Evolutionary conservation across 352 stramenopile species (phyloP), one percentile per base, ranked within the genome.

Genomic region (Phytopythium montanum): DNA sequence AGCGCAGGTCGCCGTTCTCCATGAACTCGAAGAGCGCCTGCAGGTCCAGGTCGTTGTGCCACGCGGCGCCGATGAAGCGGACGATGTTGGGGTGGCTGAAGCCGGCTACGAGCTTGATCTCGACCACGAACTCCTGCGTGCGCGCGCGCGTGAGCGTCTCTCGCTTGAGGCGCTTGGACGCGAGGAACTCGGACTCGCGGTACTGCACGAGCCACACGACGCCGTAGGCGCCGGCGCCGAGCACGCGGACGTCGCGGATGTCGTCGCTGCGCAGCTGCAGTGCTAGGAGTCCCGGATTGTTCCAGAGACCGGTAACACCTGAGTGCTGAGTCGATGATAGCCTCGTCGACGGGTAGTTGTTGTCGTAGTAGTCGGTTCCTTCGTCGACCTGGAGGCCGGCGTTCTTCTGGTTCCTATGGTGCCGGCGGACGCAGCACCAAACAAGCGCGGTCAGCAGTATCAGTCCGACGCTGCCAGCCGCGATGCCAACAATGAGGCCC

Each of bases 11-110:
- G 18, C 76, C 76, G 14, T 71, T 68, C 19, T 59, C 53, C 72
- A 84, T 82, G 63, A 75, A 87, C 62, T 87, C 73, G 42, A 79
- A 74, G 18, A 84, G 44, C 25, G 64, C 69, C 29, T 81, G 69
- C 12, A 87, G 59, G 52, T 84, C 70, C 2, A 60, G 65, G 42
- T 81, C 61, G 46, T 68, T 73, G 9, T 60, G 77, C 74, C 73
- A 84, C n/a, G 74, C 72, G 50, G 75, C 70, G 18, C 76, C 74
- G 28, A 81, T 36, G 54, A 81, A 79, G 9, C 62, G 41, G 21
- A 72, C 65, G 49, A 72, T 64, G 31, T 66, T 64, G 16, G 65
- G 62, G 53, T 84, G 74, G 21, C 65, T 46, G 33, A 86, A 69
- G 5, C 60, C 51, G 13, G 76, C 65, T 21, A 69, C 55, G 19